Base-by-base conservation (phyloP, 306 rosid species). In the Cercis canadensis region DNA sequence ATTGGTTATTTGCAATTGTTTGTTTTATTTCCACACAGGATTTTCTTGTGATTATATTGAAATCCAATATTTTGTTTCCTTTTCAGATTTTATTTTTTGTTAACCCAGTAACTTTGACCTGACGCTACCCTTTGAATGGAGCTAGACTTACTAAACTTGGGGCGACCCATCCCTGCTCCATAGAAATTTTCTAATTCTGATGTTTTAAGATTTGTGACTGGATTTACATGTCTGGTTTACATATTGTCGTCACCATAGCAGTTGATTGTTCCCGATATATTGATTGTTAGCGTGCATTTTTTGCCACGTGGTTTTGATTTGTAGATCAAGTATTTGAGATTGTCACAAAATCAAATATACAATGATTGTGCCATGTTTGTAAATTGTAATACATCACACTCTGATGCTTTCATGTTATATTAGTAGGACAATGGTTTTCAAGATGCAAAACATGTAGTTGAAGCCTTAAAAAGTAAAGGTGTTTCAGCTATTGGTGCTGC, bases 401-500 rank as follows among this genome's bases (percentile, higher is more conserved):
- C 50, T 70, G 59, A 81, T 44, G 29, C 46, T 19, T 63, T 34
- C 16, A 36, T 46, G 18, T 44, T 67, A 36, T 44, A 52, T 79
- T 71, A 9, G 80, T 39, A 92, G 98, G 88, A 80, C 4, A 81
- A 86, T 78, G 90, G 72, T 65, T 75, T 77, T 72, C 92, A 86
- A 75, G 87, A 46, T 34, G 83, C 87, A 64, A 92, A 86, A 62
- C 76, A 59, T 29, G 16, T 89, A 21, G 62, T 92, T 54, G 89
- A 84, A 79, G 89, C 85, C 57, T 60, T 92, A 44, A 89, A 83
- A 80, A 77, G 76, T 36, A 83, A 76, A 78, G 91, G 91, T 57
- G 54, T 89, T 78, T 78, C 87, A 33, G 81, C 88, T 11, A 45
- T 89, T 0, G 92, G 96, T 12, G 91, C 89, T 49, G 96, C 56